Base-by-base conservation (phyloP, 495 filamentous ascomycete species). In the Haplographium delicatum region DNA sequence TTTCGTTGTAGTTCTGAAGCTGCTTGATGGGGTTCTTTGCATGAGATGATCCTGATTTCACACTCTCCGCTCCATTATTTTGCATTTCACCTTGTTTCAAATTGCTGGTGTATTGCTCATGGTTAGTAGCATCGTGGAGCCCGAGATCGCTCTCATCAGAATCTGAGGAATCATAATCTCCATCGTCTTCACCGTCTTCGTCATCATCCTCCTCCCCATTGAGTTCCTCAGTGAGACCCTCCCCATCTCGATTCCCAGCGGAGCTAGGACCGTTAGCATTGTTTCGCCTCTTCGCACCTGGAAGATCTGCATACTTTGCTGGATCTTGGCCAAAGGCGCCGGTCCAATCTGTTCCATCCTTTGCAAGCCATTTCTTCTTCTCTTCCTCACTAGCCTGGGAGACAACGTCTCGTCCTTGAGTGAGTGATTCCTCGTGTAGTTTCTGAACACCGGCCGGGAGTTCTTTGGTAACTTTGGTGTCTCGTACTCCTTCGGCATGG, bases 271-370 rank as follows among this genome's bases (percentile, higher is more conserved):
- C n/a, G 33, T 44, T n/a, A 18, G 27, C 25, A 8, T 19, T 1
- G 3, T 16, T 30, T 7, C 18, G 5, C 28, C 20, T 44, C 13
- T 18, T 23, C 1, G n/a, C 28, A 4, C 43, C 47, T 24, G 15
- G 26, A n/a, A 16, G 16, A 33, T 38, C 25, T 15, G 37, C 51
- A 35, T 50, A 53, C 16, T 66, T 58, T 5, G 63, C 65, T 0
- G 84, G 82, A 57, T 90, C 79, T 49, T 80, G 62, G 0, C 79
- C 73, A 47, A 96, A 96, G 1, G 89, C 87, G n/a, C 86, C 88
- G 33, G 75, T 82, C 91, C 91, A 96, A 64, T 96, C 88, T 15
- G 80, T 81, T 3, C 91, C 91, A 45, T 86, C 80, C 58, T 82
- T 85, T 27, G 81, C 74, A 16, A 95, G 69, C 87, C 91, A 96